phyloP scores from a whole-genome alignment of 108 stramenopile species.

The Ochromonas danica region DNA sequence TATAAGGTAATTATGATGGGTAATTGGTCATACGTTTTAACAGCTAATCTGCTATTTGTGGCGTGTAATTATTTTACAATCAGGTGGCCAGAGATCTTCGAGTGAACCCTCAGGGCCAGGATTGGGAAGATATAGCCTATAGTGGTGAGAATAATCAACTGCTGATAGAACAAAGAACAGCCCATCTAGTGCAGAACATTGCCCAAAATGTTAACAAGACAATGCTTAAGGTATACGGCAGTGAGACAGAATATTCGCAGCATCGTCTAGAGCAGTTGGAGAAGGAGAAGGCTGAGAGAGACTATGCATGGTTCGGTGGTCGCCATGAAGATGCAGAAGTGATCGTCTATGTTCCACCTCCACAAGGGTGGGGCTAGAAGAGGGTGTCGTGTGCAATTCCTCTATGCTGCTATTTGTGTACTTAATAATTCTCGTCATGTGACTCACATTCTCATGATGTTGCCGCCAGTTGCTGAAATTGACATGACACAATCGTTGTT shows the following conservation, averaged over 20 bases:
- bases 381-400: too few species aligned
- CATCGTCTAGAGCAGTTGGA: not conserved
- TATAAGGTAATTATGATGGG: not conserved
- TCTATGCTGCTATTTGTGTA: too few species aligned
- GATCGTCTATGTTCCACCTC: not conserved
- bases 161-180: not conserved
- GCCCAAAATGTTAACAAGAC: not conserved
- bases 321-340: not conserved
- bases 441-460: too few species aligned
- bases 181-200: not conserved
- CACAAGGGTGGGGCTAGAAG: constrained; percentile 25
- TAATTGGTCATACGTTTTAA: not conserved
- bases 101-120: not conserved
- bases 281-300: not conserved
- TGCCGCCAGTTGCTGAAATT: too few species aligned
- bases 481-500: too few species aligned
- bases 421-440: too few species aligned
- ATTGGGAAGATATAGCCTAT: not conserved
- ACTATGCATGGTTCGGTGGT: not conserved
- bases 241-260: not conserved
- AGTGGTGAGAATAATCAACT: not conserved
- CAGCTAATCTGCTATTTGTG: not conserved
- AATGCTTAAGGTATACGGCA: not conserved
- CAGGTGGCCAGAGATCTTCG: too few species aligned
- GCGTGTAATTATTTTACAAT: not conserved